phyloP scores from a whole-genome alignment of 2,329 filamentous ascomycete species.

The Onygenales sp. region DNA sequence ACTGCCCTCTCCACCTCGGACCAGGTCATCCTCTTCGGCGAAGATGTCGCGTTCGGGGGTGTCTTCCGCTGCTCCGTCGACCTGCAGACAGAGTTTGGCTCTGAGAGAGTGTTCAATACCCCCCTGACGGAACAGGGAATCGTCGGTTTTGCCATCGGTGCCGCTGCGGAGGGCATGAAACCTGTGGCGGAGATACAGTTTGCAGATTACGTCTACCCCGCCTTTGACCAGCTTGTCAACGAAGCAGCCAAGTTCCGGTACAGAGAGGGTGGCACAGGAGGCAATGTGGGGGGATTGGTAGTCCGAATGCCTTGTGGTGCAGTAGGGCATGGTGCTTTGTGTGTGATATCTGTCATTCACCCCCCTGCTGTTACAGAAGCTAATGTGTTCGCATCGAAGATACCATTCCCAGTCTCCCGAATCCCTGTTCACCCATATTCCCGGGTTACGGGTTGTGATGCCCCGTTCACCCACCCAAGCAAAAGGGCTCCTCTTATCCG shows the following conservation, averaged over 20 bases:
- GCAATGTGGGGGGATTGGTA: slow-evolving; percentile 66
- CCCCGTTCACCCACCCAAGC: slow-evolving; percentile 79
- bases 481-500: slow-evolving; percentile 71
- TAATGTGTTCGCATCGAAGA: slow-evolving; percentile 10
- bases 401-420: slow-evolving; percentile 90
- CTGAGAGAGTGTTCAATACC: slow-evolving; percentile 90
- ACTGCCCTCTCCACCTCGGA: slow-evolving; percentile 77
- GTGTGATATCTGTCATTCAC: slow-evolving; percentile 17
- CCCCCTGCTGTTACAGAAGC: not conserved
- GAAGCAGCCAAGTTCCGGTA: slow-evolving; percentile 85
- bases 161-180: slow-evolving; percentile 82
- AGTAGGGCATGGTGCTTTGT: slow-evolving; percentile 78
- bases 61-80: slow-evolving; percentile 94
- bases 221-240: slow-evolving; percentile 90
- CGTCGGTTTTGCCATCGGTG: slow-evolving; percentile 83
- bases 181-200: slow-evolving; percentile 94
- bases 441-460: slow-evolving; percentile 75
- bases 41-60: slow-evolving; percentile 94
- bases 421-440: slow-evolving; percentile 77
- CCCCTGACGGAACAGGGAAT: slow-evolving; percentile 91
- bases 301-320: slow-evolving; percentile 84
- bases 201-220: slow-evolving; percentile 86
- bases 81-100: slow-evolving; percentile 76
- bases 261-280: slow-evolving; percentile 56
- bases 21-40: slow-evolving; percentile 82